Evolutionary conservation across 2,329 filamentous ascomycete genomes (phyloP), one percentile per base, ranked within the genome.

Genomic region (Apiospora phragmitis): DNA sequence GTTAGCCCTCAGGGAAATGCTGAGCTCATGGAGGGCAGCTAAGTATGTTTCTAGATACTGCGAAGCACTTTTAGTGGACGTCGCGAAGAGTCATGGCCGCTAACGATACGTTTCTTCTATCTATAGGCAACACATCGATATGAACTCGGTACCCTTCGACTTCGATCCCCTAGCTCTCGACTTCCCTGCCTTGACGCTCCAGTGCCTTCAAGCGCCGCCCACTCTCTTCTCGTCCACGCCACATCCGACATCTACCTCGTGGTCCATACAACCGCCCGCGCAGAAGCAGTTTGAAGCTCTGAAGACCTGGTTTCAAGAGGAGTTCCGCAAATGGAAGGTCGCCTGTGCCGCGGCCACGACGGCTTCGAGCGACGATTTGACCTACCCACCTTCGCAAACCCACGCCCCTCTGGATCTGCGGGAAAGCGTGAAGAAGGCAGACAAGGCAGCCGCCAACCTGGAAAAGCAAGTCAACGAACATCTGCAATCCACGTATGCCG

Each of bases 111-210:
- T n/a, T n/a, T n/a, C 42, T 66, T 45, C 51, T 38, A 42, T 18
- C 26, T 55, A 29, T 72, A 90, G 89, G 75, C 85, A 86, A 75
- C 85, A 89, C 65, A 83, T 90, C 67, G 86, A 90, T 72, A 83
- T 85, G 74, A 83, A 83, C 68, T 87, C 87, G 11, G 83, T 85
- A 75, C 89, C 90, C 3, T 91, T 92, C 76, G 93, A 95, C 74
- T 97, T 97, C 82, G 93, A 98, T 74, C 92, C 95, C 43, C 89
- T 95, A 72, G 87, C 92, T 6, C 90, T 97, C 79, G 94, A 94
- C 71, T 98, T 97, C 77, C 94, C 95, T 8, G 91, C 93, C 8
- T 87, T 98, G 51, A 94, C 92, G 45, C 88, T 98, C 14, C 93
- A 92, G 73, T 92, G 95, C 74, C 89, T 98, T 1, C 90, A 92